phyloP scores from a whole-genome alignment of 2,329 filamentous ascomycete genomes.

The Colletotrichum costaricense region DNA sequence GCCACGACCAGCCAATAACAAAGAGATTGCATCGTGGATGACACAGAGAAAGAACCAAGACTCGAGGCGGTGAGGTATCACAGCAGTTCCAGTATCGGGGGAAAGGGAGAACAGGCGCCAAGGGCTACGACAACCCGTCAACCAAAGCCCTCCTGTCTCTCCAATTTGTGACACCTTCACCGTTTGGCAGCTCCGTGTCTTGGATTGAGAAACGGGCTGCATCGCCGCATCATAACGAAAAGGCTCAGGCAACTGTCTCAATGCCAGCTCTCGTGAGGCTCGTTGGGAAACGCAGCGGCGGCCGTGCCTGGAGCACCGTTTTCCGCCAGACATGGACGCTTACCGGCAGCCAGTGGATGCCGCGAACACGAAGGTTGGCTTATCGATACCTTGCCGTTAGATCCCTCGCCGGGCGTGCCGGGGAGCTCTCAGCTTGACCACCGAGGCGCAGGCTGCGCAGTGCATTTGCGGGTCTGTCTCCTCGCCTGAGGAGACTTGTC shows the following conservation, averaged over 20 bases:
- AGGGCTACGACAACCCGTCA: not conserved
- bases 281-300: not conserved
- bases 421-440: conserved; percentile 18
- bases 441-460: conserved; percentile 25
- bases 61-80: conserved; percentile 21
- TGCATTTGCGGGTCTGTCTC: conserved; percentile 6
- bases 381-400: conserved; percentile 21
- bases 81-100: not conserved
- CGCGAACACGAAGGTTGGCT: conserved; percentile 9
- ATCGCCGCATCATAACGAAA: not conserved
- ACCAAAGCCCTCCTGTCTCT: conserved; percentile 1
- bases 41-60: not conserved
- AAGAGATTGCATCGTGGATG: not conserved
- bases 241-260: not conserved
- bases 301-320: not conserved
- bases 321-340: not conserved
- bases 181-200: conserved; percentile 21
- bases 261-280: not conserved
- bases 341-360: not conserved
- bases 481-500: conserved; percentile 3
- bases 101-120: not conserved
- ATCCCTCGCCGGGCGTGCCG: not conserved
- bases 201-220: not conserved
- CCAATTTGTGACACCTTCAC: not conserved
- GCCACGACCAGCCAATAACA: not conserved